Conservation (phyloP, 1,284 basidiomycete genomes). For the Leccinum angustisporum region DNA sequence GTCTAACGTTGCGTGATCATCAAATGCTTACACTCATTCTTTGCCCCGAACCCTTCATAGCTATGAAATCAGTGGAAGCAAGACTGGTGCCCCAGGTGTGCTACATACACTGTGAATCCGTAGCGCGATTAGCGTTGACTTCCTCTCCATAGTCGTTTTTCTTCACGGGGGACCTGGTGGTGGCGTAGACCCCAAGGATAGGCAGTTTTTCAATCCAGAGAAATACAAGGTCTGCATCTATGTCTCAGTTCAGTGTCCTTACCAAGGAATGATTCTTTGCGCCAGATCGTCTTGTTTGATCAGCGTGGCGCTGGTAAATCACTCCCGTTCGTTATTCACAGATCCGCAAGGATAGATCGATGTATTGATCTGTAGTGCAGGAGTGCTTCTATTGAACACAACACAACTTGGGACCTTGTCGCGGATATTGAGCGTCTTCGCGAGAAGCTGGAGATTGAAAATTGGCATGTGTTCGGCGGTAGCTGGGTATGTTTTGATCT, state of each 20-base stretch:
- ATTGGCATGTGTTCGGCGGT: slow-evolving; percentile 92
- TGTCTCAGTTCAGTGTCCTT: slow-evolving; percentile 10
- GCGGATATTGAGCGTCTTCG: slow-evolving; percentile 86
- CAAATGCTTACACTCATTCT: slow-evolving; percentile 3
- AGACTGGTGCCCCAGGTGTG: slow-evolving; percentile 71
- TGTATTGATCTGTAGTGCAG: slow-evolving; percentile 38
- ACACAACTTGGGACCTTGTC: slow-evolving; percentile 95
- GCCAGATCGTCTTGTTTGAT: slow-evolving; percentile 76
- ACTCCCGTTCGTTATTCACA: slow-evolving; percentile 57
- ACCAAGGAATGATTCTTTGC: slow-evolving; percentile 2
- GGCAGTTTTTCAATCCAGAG: slow-evolving; percentile 78
- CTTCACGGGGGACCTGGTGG: slow-evolving; percentile 85
- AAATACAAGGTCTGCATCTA: slow-evolving; percentile 68
- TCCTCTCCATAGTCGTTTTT: slow-evolving; percentile 63
- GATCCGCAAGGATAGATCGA: neutral
- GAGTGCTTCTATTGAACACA: slow-evolving; percentile 76
- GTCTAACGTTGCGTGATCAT: slow-evolving; percentile 30
- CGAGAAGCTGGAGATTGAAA: slow-evolving; percentile 70
- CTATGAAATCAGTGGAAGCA: slow-evolving; percentile 80
- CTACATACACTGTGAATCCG: slow-evolving; percentile 6
- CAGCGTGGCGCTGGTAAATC: slow-evolving; percentile 88
- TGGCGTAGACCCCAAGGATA: slow-evolving; percentile 64
- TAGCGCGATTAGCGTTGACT: neutral
- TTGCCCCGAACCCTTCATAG: slow-evolving; percentile 39
- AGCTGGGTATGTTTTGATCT: slow-evolving; percentile 63